These are phyloP conservation scores for Neurospora sp. DNA, from an alignment of 495 filamentous ascomycete species.

Conservation along the genomic window DNA sequence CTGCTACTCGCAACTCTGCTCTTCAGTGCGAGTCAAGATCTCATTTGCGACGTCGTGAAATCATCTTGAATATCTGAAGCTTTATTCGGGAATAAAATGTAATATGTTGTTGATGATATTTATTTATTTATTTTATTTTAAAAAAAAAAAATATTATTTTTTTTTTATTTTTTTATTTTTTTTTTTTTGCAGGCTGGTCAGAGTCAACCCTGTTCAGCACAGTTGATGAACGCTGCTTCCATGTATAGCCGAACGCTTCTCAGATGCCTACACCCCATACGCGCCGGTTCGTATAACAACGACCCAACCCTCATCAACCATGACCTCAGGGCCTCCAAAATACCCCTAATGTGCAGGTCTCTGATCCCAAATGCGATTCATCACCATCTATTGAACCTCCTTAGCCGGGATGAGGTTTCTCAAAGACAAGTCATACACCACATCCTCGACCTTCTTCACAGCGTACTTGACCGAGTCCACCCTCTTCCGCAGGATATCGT, in stretches of 20 bases:
- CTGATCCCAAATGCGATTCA: background rate
- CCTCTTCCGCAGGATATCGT: constrained; percentile 77
- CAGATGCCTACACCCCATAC: background rate
- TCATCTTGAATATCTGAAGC: too few species aligned
- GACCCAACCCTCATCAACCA: background rate
- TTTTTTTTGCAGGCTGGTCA: background rate
- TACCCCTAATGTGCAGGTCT: background rate
- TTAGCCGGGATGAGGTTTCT: constrained; percentile 63
- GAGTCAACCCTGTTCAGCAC: background rate
- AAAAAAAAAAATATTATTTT: too few species aligned
- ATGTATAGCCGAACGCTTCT: background rate
- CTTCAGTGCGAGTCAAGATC: background rate
- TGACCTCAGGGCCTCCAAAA: background rate
- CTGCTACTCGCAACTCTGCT: background rate
- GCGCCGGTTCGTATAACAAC: background rate
- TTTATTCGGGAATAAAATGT: too few species aligned
- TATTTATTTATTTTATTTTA: too few species aligned
- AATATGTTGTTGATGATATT: background rate
- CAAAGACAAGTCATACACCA: constrained; percentile 88
- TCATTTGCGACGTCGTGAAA: background rate
- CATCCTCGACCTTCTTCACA: constrained; percentile 97
- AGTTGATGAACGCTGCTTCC: background rate
- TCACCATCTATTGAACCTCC: constrained; percentile 13
- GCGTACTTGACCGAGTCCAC: constrained; percentile 93
- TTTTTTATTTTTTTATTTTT: background rate